phyloP scores from a whole-genome alignment of 441 rosid genomes.

The Eutrema salsugineum region DNA sequence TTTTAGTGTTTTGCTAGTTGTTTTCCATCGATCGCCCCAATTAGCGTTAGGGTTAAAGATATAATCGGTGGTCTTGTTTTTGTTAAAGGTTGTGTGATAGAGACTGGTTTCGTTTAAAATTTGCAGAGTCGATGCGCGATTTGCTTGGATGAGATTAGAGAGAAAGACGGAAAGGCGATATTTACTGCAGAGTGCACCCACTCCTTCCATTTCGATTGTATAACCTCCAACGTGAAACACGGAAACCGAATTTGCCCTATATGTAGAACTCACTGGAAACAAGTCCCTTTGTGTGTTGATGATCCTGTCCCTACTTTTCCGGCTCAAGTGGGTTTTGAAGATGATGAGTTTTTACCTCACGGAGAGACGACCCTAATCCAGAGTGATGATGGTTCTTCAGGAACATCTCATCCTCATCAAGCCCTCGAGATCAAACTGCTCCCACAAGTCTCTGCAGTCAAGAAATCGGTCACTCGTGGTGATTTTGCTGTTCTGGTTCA shows the following conservation, averaged over 20 bases:
- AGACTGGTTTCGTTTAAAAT: not conserved
- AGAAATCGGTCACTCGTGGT: slow-evolving; percentile 1
- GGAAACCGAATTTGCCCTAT: slow-evolving; percentile 31
- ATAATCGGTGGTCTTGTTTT: not conserved
- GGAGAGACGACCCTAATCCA: not conserved
- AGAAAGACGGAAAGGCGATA: slow-evolving; percentile 28
- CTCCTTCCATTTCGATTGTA: slow-evolving; percentile 32
- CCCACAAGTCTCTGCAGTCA: slow-evolving; percentile 27
- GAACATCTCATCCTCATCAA: not conserved
- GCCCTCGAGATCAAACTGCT: slow-evolving; percentile 16
- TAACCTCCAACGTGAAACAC: slow-evolving; percentile 25
- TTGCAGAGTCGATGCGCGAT: slow-evolving; percentile 27
- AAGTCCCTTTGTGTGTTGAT: slow-evolving; percentile 25
- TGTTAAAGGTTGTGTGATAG: not conserved
- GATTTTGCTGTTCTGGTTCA: slow-evolving; percentile 34
- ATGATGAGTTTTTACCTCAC: slow-evolving; percentile 28
- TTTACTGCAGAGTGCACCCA: slow-evolving; percentile 38
- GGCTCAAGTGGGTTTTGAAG: slow-evolving; percentile 26
- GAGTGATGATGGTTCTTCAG: not conserved
- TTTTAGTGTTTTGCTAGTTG: not conserved
- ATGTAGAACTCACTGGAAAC: slow-evolving; percentile 29
- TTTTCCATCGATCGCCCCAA: not conserved
- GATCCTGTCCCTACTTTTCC: not conserved
- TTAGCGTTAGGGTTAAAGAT: not conserved
- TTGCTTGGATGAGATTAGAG: slow-evolving; percentile 25